phyloP scores from a whole-genome alignment of 352 stramenopile species.

The Phytophthora nicotianae region DNA sequence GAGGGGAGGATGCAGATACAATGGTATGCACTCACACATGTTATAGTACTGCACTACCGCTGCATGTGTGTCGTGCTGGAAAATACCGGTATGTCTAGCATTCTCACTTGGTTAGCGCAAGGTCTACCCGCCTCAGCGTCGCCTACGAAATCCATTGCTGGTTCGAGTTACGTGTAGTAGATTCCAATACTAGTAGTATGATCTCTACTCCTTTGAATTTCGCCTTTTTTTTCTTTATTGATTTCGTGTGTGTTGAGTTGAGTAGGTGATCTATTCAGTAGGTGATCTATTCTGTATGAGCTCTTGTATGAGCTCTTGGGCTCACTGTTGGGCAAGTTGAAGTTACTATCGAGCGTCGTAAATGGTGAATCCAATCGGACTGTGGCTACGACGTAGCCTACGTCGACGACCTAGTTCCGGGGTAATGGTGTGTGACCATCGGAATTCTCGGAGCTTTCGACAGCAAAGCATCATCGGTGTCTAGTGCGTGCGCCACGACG shows the following conservation, averaged over 20 bases:
- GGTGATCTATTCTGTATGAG: no score
- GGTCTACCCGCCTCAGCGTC: not conserved
- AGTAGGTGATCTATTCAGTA: not conserved
- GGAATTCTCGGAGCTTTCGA: not conserved
- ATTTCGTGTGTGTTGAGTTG: not conserved
- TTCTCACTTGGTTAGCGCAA: conserved; percentile 1
- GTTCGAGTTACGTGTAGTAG: conserved; percentile 4
- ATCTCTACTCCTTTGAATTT: conserved; percentile 2
- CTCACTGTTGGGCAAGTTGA: conserved; percentile 12
- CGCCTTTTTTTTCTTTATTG: not conserved
- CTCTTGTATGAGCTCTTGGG: not conserved
- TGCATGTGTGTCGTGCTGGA: not conserved
- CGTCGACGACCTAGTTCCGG: not conserved
- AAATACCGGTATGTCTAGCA: conserved; percentile 7
- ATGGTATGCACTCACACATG: conserved; percentile 3
- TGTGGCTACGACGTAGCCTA: not conserved
- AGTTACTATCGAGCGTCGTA: conserved; percentile 9
- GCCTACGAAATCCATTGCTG: not conserved
- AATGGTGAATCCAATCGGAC: conserved; percentile 11
- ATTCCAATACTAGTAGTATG: conserved; percentile 20
- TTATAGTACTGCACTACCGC: not conserved
- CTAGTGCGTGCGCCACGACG: conserved; percentile 1
- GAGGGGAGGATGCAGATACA: conserved; percentile 10
- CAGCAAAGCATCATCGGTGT: conserved; percentile 13
- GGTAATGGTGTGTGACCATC: conserved; percentile 3